Evolutionary conservation across 176 grass and related monocot species (phyloP).

Genomic region (Cocos nucifera): DNA sequence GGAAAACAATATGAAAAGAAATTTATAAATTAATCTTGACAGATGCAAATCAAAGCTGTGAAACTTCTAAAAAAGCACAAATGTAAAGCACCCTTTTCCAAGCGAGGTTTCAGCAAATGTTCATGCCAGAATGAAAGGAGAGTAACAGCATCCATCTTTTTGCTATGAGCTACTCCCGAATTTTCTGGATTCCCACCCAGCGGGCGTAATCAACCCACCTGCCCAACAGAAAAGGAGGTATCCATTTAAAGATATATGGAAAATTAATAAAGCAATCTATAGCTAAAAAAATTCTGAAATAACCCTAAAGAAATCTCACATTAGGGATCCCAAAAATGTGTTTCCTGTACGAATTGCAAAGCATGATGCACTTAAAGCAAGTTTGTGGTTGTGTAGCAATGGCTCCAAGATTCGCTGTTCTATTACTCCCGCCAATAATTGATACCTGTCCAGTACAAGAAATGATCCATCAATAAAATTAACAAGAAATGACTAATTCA

Average conservation of each 20-base stretch:
- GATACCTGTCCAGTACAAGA: conserved; percentile 51
- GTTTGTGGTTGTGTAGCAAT: conserved; percentile 65
- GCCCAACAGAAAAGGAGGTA: background rate
- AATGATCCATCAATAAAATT: conserved; percentile 8
- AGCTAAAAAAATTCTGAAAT: too few relatives aligned
- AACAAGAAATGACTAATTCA: too few relatives aligned
- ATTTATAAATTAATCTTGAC: too few relatives aligned
- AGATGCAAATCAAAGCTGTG: too few relatives aligned
- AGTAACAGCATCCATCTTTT: too few relatives aligned
- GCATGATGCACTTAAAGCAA: conserved; percentile 53
- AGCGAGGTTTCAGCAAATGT: too few relatives aligned
- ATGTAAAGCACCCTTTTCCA: too few relatives aligned
- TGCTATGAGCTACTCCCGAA: background rate
- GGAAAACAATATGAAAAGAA: too few relatives aligned
- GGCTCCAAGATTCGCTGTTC: conserved; percentile 94
- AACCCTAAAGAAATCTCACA: conserved; percentile 36
- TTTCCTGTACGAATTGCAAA: conserved; percentile 96
- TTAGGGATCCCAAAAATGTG: conserved; percentile 83
- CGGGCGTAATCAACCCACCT: conserved; percentile 20
- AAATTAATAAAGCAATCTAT: background rate
- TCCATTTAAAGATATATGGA: background rate
- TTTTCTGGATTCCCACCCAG: conserved; percentile 13
- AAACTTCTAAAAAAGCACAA: too few relatives aligned
- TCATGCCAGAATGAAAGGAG: too few relatives aligned
- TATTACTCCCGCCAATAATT: conserved; percentile 78